Evolutionary conservation across 345 rosid genomes (phyloP).

Genomic region (Ceriops decandra): DNA sequence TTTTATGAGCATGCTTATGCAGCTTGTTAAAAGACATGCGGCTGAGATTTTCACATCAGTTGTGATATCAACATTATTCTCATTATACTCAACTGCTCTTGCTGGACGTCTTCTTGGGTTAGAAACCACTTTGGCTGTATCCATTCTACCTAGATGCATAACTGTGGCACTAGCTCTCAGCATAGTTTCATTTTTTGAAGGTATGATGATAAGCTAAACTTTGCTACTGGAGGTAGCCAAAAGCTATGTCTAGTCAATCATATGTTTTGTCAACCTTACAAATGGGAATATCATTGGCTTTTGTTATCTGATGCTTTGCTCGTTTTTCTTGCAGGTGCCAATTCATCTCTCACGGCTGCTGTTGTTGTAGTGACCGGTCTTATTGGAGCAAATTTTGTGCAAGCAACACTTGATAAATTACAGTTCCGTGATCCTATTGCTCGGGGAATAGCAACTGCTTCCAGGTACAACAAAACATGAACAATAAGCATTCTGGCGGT

Average conservation of each 20-base stretch:
- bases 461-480: slow-evolving; percentile 44
- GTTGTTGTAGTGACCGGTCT: slow-evolving; percentile 90
- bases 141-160: slow-evolving; percentile 88
- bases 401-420: slow-evolving; percentile 67
- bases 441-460: slow-evolving; percentile 89
- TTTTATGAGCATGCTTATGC: slow-evolving; percentile 26
- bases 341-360: slow-evolving; percentile 91
- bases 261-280: neutral
- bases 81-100: slow-evolving; percentile 87
- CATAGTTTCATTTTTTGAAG: slow-evolving; percentile 86
- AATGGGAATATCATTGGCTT: neutral
- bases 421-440: slow-evolving; percentile 78
- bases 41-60: slow-evolving; percentile 91
- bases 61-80: slow-evolving; percentile 71
- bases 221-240: too few species aligned
- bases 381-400: slow-evolving; percentile 89
- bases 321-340: slow-evolving; percentile 52
- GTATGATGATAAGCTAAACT: slow-evolving; percentile 17
- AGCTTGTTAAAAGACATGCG: slow-evolving; percentile 93
- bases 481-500: too few species aligned
- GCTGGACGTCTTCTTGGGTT: slow-evolving; percentile 70
- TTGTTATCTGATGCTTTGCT: neutral
- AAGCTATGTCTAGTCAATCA: too few species aligned
- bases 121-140: slow-evolving; percentile 68
- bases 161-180: slow-evolving; percentile 95